phyloP scores from a whole-genome alignment of 1,284 basidiomycete species.

The Austroboletus rostrupii region DNA sequence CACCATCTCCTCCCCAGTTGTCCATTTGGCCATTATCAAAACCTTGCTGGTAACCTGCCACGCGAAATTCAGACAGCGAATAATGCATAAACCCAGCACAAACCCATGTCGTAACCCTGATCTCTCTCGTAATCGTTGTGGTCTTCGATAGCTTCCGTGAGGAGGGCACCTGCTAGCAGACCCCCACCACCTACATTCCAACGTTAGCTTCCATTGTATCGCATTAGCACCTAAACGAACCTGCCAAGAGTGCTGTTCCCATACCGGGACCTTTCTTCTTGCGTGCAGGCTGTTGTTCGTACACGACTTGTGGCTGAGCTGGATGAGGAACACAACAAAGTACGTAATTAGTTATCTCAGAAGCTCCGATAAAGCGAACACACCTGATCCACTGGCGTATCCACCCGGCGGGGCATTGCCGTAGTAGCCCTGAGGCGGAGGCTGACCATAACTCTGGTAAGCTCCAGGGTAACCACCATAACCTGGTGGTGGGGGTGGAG shows the following conservation, averaged over 20 bases:
- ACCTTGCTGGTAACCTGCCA: conserved; percentile 23
- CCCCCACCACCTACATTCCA: conserved; percentile 48
- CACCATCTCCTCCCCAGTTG: conserved; percentile 4
- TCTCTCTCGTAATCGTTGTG: conserved; percentile 37
- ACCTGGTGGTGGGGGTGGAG: conserved; percentile 12
- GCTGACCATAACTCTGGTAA: conserved; percentile 12
- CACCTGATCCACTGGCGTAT: conserved; percentile 19
- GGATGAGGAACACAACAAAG: conserved; percentile 10
- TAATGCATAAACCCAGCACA: background rate
- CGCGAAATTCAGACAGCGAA: conserved; percentile 10
- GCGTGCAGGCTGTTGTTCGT: conserved; percentile 8
- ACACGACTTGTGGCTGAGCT: conserved; percentile 9
- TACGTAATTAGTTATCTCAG: background rate
- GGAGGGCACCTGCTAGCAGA: conserved; percentile 52
- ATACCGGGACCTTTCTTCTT: conserved; percentile 24
- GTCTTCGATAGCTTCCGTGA: conserved; percentile 49
- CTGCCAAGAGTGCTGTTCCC: conserved; percentile 26
- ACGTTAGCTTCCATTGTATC: conserved; percentile 5
- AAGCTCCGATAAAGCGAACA: conserved; percentile 7
- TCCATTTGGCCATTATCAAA: conserved; percentile 4
- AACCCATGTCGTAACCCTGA: conserved; percentile 39
- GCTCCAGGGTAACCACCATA: conserved; percentile 23
- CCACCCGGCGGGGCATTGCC: conserved; percentile 16
- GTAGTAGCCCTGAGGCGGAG: conserved; percentile 22
- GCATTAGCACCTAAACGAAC: conserved; percentile 17